These are phyloP conservation scores for Penicillium sp. DNA, from an alignment of 2,329 filamentous ascomycete genomes.

Conservation along the genomic window DNA sequence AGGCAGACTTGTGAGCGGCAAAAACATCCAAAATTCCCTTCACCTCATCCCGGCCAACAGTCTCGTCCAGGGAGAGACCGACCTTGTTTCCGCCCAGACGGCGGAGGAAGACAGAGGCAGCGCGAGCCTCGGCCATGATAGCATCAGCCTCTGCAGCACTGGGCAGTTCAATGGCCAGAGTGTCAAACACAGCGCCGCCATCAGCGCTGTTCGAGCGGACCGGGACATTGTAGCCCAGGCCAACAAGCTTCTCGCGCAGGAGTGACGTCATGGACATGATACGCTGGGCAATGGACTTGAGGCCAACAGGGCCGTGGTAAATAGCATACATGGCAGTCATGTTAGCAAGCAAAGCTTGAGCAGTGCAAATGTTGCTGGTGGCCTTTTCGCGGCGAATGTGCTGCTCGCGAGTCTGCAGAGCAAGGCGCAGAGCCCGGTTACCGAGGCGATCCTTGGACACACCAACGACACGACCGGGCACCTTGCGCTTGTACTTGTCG, in stretches of 20 bases:
- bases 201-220: slow-evolving; percentile 49
- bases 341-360: slow-evolving; percentile 85
- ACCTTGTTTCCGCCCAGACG: slow-evolving; percentile 53
- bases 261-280: slow-evolving; percentile 63
- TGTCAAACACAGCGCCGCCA: slow-evolving; percentile 64
- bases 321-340: slow-evolving; percentile 93
- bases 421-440: slow-evolving; percentile 68
- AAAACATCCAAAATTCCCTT: slow-evolving; percentile 52
- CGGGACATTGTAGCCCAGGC: slow-evolving; percentile 56
- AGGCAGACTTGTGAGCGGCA: slow-evolving; percentile 35
- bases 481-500: slow-evolving; percentile 88
- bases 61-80: slow-evolving; percentile 72
- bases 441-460: slow-evolving; percentile 85
- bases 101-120: slow-evolving; percentile 54
- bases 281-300: slow-evolving; percentile 73
- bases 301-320: slow-evolving; percentile 78
- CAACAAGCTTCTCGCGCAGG: slow-evolving; percentile 56
- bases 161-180: slow-evolving; percentile 58
- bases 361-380: slow-evolving; percentile 94
- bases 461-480: slow-evolving; percentile 81
- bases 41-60: slow-evolving; percentile 50
- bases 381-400: slow-evolving; percentile 94
- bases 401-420: slow-evolving; percentile 87
- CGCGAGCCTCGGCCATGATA: slow-evolving; percentile 44
- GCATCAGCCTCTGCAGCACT: slow-evolving; percentile 45